These are phyloP conservation scores for Naganishia vaughanmartiniae DNA, from an alignment of 768 basidiomycete species.

Conservation along the genomic window DNA sequence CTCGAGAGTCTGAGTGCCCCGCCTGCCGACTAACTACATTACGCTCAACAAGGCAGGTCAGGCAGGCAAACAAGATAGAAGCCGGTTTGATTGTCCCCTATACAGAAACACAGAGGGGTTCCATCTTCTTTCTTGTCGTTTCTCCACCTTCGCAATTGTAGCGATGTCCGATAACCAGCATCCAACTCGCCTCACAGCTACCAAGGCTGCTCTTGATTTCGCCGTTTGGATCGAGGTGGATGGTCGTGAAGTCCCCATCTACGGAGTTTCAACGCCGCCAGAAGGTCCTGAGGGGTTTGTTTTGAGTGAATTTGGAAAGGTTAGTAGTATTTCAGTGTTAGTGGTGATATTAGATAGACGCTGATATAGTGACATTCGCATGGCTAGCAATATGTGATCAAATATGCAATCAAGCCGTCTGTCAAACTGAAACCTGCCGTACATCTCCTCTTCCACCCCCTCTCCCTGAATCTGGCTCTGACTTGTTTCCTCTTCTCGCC, in stretches of 20 bases:
- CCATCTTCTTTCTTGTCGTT: too few relatives aligned
- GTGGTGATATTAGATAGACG: too few relatives aligned
- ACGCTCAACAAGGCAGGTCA: too few relatives aligned
- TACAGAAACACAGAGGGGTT: too few relatives aligned
- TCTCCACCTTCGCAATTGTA: too few relatives aligned
- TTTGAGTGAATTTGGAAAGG: background rate
- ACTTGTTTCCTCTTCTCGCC: background rate
- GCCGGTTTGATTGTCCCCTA: too few relatives aligned
- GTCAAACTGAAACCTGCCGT: background rate
- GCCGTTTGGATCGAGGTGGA: conserved; percentile 13
- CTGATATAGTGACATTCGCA: background rate
- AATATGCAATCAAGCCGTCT: background rate
- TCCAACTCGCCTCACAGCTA: background rate
- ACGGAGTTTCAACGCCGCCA: background rate
- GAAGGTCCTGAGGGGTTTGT: conserved; percentile 12
- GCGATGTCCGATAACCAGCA: too few relatives aligned
- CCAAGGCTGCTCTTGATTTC: background rate
- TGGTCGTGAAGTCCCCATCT: background rate
- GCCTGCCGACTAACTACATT: too few relatives aligned
- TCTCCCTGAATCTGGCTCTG: background rate
- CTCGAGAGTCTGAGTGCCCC: too few relatives aligned
- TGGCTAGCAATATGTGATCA: background rate
- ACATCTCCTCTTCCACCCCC: background rate
- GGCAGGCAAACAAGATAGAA: too few relatives aligned
- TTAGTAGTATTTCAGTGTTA: background rate